Evolutionary conservation across 345 rosid species (phyloP), one percentile per base, ranked within the genome.

Genomic region (Rhodomyrtus tomentosa): DNA sequence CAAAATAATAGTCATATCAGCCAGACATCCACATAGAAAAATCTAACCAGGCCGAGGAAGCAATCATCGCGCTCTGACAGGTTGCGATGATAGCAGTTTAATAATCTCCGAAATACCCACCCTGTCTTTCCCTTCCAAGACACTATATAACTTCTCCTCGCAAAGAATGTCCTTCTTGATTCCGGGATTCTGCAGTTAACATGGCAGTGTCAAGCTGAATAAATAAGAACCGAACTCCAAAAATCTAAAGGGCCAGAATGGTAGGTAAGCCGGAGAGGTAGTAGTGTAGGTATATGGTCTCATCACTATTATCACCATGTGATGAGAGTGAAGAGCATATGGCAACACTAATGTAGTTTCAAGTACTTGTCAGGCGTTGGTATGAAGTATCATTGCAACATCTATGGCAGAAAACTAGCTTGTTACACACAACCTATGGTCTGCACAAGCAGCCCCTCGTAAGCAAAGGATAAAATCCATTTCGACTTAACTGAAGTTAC

Each of bases 61-160:
- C 22, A 10, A 55, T 73, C 90, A 50, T 16, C 62, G 80, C 6
- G 74, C 54, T 80, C 85, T 86, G 80, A 62, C 85, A 22, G 87
- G 89, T 55, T 91, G 91, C 40, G 55, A 85, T 8, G 89, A 87
- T 76, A 90, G 87, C 85, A 91, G 81, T 83, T 88, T 88, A 29
- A 90, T 88, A 36, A 90, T 85, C 85, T 91, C 93, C 3, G 86
- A 86, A 20, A 88, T 85, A 59, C 91, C 91, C 53, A 89, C 84
- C 38, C 55, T 84, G 81, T 90, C 92, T 83, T 88, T 89, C 68
- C 92, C 93, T 14, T 86, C 86, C 86, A 90, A 80, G 29, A 91
- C 21, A 12, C 84, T 62, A 85, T 83, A 89, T 86, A 91, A 24
- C 83, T 90, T 90, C 84, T 89, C 92, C 82, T 89, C 89, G 32